phyloP scores from a whole-genome alignment of 768 basidiomycete species.

The Mycena sanguinolenta region DNA sequence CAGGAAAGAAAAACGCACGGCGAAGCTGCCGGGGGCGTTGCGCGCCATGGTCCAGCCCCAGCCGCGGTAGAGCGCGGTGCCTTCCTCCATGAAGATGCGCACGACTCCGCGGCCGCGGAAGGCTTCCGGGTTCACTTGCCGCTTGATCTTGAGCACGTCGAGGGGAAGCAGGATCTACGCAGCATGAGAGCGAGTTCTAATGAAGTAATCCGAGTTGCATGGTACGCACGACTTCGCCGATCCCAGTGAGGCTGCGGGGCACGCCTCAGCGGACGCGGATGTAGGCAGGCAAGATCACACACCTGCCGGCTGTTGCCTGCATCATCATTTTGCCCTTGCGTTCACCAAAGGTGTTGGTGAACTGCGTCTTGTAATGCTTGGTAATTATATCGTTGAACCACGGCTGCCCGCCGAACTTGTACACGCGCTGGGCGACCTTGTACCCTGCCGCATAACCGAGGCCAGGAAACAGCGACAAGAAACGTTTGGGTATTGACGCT shows the following conservation, averaged over 20 bases:
- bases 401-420: constrained; percentile 99
- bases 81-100: constrained; percentile 93
- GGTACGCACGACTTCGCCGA: constrained; percentile 91
- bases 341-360: constrained; percentile 90
- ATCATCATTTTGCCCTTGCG: constrained; percentile 96
- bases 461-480: constrained; percentile 96
- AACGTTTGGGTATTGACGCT: constrained; percentile 74
- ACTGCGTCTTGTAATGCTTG: constrained; percentile 83
- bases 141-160: constrained; percentile 98
- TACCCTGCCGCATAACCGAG: constrained; percentile 99
- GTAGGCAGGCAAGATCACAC: constrained; percentile 36
- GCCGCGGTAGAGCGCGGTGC: constrained; percentile 92
- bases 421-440: constrained; percentile 93
- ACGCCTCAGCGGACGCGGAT: constrained; percentile 18
- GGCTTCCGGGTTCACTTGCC: constrained; percentile 98
- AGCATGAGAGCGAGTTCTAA: background rate
- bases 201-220: background rate
- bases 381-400: constrained; percentile 95
- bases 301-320: constrained; percentile 96
- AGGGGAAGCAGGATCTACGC: constrained; percentile 90
- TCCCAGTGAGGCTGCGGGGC: constrained; percentile 73
- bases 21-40: constrained; percentile 96
- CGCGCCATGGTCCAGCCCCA: constrained; percentile 99
- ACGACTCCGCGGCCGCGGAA: constrained; percentile 94
- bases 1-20: constrained; percentile 66